A percentile compares a stretch with the other conserved stretches of the same genome.
Conservation (phyloP, 2,329 filamentous ascomycete genomes). For the Pestalotiopsis sp. region DNA sequence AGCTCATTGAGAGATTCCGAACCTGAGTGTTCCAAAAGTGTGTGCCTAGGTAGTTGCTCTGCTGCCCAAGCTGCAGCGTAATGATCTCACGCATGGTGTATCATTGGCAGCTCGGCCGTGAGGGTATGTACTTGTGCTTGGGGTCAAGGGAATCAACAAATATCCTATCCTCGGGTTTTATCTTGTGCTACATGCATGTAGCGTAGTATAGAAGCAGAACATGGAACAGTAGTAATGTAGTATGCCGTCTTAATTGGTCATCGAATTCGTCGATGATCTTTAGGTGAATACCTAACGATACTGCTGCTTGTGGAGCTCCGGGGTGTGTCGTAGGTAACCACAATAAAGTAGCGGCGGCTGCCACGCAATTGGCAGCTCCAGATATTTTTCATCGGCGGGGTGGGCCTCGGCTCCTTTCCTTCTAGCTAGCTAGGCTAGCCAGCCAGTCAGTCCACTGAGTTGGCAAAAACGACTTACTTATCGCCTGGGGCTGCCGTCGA, state of each 20-base stretch:
- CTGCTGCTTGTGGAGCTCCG: background rate
- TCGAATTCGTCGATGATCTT: background rate
- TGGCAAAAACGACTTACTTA: no score
- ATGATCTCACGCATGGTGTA: conserved; percentile 86
- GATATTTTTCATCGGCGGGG: background rate
- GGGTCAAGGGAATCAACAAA: background rate
- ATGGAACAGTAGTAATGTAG: background rate
- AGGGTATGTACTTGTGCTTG: background rate
- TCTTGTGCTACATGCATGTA: background rate
- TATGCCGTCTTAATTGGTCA: background rate
- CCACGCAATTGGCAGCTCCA: background rate
- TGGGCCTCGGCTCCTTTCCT: background rate
- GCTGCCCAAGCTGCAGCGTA: conserved; percentile 89
- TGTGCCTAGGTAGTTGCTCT: conserved; percentile 89
- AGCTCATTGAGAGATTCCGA: conserved; percentile 15
- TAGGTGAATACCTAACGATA: background rate
- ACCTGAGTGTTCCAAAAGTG: conserved; percentile 98
- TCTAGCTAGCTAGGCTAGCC: background rate
- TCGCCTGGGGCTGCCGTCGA: no score
- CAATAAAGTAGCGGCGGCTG: background rate
- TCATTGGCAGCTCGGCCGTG: conserved; percentile 2
- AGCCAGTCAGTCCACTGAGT: background rate
- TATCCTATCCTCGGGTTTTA: background rate
- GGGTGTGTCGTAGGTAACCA: background rate
- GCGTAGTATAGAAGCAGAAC: background rate